A percentile compares a stretch with the other conserved stretches of the same genome.
These are phyloP conservation scores for Talaromyces sp. DNA, from an alignment of 2,329 filamentous ascomycete genomes.

Conservation along the genomic window DNA sequence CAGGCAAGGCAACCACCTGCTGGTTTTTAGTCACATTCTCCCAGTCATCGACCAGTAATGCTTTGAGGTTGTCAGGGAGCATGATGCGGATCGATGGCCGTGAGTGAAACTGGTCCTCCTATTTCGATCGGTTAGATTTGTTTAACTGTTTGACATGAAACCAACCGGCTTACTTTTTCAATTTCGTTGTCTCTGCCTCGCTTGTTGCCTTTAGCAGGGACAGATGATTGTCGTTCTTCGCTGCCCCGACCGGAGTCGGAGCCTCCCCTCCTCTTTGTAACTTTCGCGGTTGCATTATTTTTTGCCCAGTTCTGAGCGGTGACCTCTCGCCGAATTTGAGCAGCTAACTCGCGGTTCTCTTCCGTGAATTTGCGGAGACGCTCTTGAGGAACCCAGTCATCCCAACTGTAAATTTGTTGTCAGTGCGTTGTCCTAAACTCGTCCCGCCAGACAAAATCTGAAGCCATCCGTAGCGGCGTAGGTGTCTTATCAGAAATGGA, in stretches of 20 bases:
- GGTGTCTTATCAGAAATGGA: background rate
- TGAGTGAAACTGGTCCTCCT: conserved; percentile 85
- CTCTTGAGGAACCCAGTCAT: conserved; percentile 95
- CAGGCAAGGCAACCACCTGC: conserved; percentile 79
- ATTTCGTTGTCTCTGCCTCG: conserved; percentile 42
- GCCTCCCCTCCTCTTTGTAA: conserved; percentile 33
- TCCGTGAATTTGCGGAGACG: conserved; percentile 90
- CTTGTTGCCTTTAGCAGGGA: conserved; percentile 39
- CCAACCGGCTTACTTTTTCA: conserved; percentile 34
- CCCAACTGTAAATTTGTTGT: conserved; percentile 58
- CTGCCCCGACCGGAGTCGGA: conserved; percentile 40
- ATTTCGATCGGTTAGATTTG: conserved; percentile 13
- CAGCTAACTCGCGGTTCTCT: conserved; percentile 85
- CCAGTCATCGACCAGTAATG: conserved; percentile 94
- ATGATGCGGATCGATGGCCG: conserved; percentile 80
- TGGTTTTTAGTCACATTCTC: conserved; percentile 96
- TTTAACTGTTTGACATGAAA: background rate
- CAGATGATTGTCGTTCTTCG: conserved; percentile 40
- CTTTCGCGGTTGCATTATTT: conserved; percentile 3
- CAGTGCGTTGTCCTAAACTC: conserved; percentile 5
- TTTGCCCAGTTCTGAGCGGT: conserved; percentile 29
- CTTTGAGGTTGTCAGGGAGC: conserved; percentile 85
- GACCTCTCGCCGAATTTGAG: conserved; percentile 39
- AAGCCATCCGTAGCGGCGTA: background rate
- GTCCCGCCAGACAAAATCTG: conserved; percentile 5